Percentiles rank a stretch among this genome's conserved stretches.
Conservation (phyloP, 495 filamentous ascomycete genomes). For the Lophiotrema nucula region DNA sequence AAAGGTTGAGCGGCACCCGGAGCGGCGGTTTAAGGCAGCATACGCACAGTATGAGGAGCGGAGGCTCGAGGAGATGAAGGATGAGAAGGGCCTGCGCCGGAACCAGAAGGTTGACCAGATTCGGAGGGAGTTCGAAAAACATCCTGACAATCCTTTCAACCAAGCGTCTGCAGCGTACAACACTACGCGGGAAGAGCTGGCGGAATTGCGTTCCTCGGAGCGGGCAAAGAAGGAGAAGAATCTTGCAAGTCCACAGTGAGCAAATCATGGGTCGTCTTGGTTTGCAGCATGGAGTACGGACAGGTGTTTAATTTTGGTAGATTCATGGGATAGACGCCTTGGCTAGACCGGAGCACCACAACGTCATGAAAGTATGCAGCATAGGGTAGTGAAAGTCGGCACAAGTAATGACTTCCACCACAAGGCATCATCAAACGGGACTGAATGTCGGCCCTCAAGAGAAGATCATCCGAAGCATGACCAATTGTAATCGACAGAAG, state of each 20-base stretch:
- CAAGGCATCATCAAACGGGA: too few species aligned
- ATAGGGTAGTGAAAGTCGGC: too few species aligned
- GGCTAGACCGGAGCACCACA: too few species aligned
- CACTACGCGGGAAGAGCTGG: slow-evolving; percentile 74
- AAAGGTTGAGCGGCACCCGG: slow-evolving; percentile 83
- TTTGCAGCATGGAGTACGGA: too few species aligned
- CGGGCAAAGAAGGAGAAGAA: slow-evolving; percentile 70
- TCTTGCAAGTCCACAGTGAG: too few species aligned
- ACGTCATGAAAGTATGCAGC: too few species aligned
- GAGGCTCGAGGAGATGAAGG: slow-evolving; percentile 79
- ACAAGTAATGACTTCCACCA: too few species aligned
- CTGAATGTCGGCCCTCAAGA: too few species aligned
- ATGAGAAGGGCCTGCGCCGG: slow-evolving; percentile 74
- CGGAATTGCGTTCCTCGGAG: slow-evolving; percentile 63
- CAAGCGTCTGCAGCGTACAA: slow-evolving; percentile 72
- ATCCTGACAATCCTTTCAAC: slow-evolving; percentile 91
- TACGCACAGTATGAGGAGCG: slow-evolving; percentile 83
- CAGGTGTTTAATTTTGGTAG: too few species aligned
- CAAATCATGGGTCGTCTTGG: neutral
- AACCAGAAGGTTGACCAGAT: slow-evolving; percentile 79
- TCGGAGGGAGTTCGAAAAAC: slow-evolving; percentile 86
- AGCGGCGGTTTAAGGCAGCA: slow-evolving; percentile 81
- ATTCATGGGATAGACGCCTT: too few species aligned
- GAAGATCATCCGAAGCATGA: too few species aligned
- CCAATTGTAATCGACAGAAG: too few species aligned